A percentile compares a stretch with the other conserved stretches of the same genome.
Evolutionary conservation across 805 yeast species (phyloP).

Genomic region (Saccharomycodes ludwigii): DNA sequence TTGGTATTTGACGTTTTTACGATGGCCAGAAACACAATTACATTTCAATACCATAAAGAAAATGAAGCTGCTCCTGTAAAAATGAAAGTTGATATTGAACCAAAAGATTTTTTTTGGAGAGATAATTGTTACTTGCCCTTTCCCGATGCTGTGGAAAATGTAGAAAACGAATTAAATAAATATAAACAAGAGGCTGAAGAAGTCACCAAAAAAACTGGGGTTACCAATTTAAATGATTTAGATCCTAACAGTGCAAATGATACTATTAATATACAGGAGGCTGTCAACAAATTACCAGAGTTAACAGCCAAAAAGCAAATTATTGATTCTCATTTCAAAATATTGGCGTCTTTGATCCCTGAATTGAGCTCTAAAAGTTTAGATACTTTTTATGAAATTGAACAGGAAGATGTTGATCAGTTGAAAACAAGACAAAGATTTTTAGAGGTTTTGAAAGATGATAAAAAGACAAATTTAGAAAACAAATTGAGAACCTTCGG

Average conservation of each 20-base stretch:
- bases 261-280: conserved; percentile 64
- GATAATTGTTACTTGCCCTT: conserved; percentile 78
- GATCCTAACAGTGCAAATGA: conserved; percentile 39
- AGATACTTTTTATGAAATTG: conserved; percentile 89
- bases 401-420: conserved; percentile 60
- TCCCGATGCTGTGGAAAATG: conserved; percentile 98
- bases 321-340: conserved; percentile 95
- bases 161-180: conserved; percentile 66
- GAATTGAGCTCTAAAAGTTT: conserved; percentile 78
- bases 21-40: conserved; percentile 71
- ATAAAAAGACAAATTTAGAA: conserved; percentile 46
- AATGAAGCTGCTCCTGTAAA: conserved; percentile 26
- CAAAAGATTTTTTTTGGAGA: conserved; percentile 86
- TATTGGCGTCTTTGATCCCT: conserved; percentile 69
- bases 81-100: conserved; percentile 77
- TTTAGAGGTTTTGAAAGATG: conserved; percentile 41
- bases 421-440: conserved; percentile 41
- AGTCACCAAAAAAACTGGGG: conserved; percentile 62
- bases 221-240: conserved; percentile 60
- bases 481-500: conserved; percentile 87
- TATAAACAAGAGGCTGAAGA: conserved; percentile 85
- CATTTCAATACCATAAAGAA: conserved; percentile 33
- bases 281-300: conserved; percentile 87
- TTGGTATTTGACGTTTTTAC: conserved; percentile 87
- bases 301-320: conserved; percentile 76